A percentile compares a stretch with the other conserved stretches of the same genome.
phyloP scores from a whole-genome alignment of 768 basidiomycete species.

The Kwoniella heveanensis region DNA sequence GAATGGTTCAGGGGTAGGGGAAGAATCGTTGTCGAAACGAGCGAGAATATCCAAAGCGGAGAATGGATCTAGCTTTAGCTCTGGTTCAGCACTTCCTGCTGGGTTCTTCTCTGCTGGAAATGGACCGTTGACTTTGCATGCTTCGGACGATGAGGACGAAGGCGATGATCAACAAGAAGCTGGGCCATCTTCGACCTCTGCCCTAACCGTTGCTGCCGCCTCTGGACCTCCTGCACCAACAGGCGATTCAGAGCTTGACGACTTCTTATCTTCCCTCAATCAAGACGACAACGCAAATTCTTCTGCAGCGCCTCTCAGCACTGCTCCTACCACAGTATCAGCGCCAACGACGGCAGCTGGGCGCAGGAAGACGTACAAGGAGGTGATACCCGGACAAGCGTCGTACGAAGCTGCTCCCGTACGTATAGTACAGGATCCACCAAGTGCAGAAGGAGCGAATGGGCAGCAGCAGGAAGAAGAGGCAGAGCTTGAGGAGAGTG shows the following conservation, averaged over 20 bases:
- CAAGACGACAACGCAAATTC: conserved; percentile 10
- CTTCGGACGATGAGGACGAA: conserved; percentile 2
- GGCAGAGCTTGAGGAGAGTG: conserved; percentile 45
- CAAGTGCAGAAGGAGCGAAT: conserved; percentile 22
- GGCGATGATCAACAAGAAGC: conserved; percentile 7
- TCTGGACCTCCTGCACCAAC: conserved; percentile 23
- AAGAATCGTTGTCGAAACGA: conserved; percentile 20
- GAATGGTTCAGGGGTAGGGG: conserved; percentile 5
- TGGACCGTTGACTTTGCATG: conserved; percentile 1
- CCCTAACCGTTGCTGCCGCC: background rate
- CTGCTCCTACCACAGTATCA: background rate
- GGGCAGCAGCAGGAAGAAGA: conserved; percentile 44
- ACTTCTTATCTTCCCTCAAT: conserved; percentile 42
- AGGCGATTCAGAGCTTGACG: conserved; percentile 49
- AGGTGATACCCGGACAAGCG: conserved; percentile 40
- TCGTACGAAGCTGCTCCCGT: conserved; percentile 52
- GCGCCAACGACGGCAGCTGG: conserved; percentile 3
- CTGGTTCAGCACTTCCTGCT: conserved; percentile 10
- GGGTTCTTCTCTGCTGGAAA: conserved; percentile 28
- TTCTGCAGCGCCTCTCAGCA: background rate
- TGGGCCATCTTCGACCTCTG: conserved; percentile 6
- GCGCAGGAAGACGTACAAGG: conserved; percentile 37
- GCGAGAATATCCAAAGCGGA: background rate
- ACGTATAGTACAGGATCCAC: conserved; percentile 28
- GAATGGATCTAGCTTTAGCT: background rate